Evolutionary conservation across 257 asterid genomes (phyloP).

Genomic region (Henckelia pumila): DNA sequence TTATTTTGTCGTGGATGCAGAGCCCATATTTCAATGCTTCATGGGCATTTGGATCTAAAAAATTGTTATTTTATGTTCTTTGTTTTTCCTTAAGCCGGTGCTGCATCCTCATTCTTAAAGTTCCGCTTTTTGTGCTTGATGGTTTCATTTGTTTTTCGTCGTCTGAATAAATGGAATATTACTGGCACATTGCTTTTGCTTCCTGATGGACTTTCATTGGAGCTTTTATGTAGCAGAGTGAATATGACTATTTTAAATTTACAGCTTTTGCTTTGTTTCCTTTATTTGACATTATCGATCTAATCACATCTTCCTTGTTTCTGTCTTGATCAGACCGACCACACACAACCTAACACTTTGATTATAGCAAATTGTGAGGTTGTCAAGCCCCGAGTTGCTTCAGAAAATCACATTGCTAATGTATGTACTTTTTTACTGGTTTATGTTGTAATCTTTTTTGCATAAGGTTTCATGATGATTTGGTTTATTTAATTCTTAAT

Average conservation of each 20-base stretch:
- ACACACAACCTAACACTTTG: constrained; percentile 90
- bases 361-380: constrained; percentile 90
- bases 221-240: constrained; percentile 7
- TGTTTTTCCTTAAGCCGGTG: background rate
- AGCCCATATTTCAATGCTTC: background rate
- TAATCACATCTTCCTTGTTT: constrained; percentile 17
- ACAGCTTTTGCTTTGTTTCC: background rate
- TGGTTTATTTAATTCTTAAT: constrained; percentile 24
- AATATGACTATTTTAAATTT: constrained; percentile 4
- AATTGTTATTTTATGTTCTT: too few relatives aligned
- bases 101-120: background rate
- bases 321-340: constrained; percentile 64
- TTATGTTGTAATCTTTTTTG: background rate
- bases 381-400: constrained; percentile 93
- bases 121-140: constrained; percentile 4
- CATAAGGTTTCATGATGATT: constrained; percentile 18
- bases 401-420: constrained; percentile 76
- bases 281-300: constrained; percentile 15
- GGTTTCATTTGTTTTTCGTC: constrained; percentile 5
- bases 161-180: background rate
- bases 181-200: background rate
- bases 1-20: background rate
- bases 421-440: constrained; percentile 35
- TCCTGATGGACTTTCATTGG: constrained; percentile 9
- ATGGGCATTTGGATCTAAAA: background rate